Percentiles rank a stretch among this genome's conserved stretches.
Evolutionary conservation across 331 rosid genomes (phyloP).

Genomic region (Phaseolus coccineus): DNA sequence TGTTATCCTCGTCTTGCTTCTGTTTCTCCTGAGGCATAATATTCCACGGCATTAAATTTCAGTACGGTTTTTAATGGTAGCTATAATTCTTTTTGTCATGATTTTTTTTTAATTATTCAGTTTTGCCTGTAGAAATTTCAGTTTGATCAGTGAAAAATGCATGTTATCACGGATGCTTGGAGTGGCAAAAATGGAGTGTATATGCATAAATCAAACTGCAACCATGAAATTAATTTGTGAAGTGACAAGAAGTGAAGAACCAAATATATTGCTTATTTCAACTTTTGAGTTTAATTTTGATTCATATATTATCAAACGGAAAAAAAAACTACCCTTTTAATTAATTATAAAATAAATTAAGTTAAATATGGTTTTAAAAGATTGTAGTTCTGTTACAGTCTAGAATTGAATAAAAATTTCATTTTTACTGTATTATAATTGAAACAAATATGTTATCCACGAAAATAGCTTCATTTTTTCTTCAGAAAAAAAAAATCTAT

Average conservation of each 20-base stretch:
- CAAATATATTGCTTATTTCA: conserved; percentile 1
- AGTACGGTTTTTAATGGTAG: not conserved
- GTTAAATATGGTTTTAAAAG: not conserved
- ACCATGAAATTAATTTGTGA: not conserved
- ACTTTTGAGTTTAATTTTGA: not conserved
- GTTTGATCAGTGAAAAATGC: not conserved
- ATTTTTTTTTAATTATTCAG: not conserved
- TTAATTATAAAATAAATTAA: not conserved
- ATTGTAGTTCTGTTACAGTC: not conserved
- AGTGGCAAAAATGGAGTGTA: not conserved
- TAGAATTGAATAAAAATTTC: not conserved
- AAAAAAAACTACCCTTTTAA: no score
- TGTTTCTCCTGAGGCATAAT: not conserved
- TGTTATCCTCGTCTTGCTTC: not conserved
- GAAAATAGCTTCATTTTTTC: not conserved
- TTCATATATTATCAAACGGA: not conserved
- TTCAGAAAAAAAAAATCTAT: not conserved
- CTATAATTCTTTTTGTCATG: not conserved
- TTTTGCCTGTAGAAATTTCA: not conserved
- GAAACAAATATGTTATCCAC: not conserved
- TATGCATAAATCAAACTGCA: not conserved
- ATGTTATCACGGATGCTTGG: not conserved
- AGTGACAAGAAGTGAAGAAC: not conserved
- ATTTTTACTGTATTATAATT: not conserved
- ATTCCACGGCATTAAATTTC: not conserved